phyloP scores from a whole-genome alignment of 192 early-diverging fungal genomes.

The Mortierella hygrophila region DNA sequence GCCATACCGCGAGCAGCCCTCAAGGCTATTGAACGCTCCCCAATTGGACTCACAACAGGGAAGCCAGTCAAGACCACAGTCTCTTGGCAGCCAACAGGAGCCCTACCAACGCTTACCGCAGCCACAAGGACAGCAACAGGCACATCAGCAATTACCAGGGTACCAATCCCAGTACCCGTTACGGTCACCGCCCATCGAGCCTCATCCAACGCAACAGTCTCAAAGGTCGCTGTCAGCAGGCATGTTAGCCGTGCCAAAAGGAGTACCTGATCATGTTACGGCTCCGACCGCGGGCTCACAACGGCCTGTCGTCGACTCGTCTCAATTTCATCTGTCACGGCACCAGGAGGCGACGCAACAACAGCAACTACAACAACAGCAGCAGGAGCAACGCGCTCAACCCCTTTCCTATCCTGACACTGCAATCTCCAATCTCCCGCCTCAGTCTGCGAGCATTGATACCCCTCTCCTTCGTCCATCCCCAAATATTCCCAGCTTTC shows the following conservation, averaged over 20 bases:
- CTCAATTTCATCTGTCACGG: neutral
- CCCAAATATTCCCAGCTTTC: slow-evolving; percentile 39
- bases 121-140: slow-evolving; percentile 4
- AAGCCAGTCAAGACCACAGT: neutral
- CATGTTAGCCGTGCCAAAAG: slow-evolving; percentile 5
- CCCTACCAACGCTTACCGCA: slow-evolving; percentile 5
- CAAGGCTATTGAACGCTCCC: neutral
- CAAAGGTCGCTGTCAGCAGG: neutral
- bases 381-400: slow-evolving; percentile 3
- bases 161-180: slow-evolving; percentile 2
- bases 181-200: neutral
- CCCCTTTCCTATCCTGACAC: neutral
- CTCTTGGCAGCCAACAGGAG: neutral
- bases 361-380: slow-evolving; percentile 10
- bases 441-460: neutral
- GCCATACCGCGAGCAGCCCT: neutral
- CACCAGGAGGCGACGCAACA: slow-evolving; percentile 12
- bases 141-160: neutral
- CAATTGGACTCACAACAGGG: neutral
- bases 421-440: neutral
- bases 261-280: neutral
- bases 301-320: neutral
- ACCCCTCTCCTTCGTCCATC: neutral
- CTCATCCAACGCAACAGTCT: slow-evolving; percentile 4
- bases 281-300: neutral